These are phyloP conservation scores for Aspergillus incahuasiensis DNA, from an alignment of 495 filamentous ascomycete genomes.

Conservation along the genomic window DNA sequence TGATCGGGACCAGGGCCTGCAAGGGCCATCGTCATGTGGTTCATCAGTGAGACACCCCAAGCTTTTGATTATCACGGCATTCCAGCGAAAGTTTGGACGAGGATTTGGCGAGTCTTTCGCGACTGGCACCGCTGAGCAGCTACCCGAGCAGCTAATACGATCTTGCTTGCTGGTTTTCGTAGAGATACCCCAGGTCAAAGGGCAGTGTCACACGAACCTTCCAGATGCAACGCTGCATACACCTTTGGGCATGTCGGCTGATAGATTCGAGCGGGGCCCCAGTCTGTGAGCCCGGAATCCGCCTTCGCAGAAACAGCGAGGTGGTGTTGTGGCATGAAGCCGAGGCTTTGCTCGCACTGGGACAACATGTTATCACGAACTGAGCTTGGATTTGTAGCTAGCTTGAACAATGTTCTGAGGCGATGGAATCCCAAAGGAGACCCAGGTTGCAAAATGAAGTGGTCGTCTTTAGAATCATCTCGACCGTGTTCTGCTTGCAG, in stretches of 20 bases:
- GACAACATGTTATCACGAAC: too few species aligned
- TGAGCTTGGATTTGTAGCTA: too few species aligned
- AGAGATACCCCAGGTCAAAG: neutral
- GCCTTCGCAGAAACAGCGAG: neutral
- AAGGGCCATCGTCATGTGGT: slow-evolving; percentile 1
- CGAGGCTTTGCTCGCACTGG: neutral
- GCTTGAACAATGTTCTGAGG: too few species aligned
- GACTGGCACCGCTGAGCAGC: neutral
- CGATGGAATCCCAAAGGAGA: too few species aligned
- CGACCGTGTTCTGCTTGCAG: neutral
- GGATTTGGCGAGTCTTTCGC: neutral
- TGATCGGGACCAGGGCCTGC: neutral
- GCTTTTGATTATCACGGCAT: neutral
- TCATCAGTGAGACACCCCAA: neutral
- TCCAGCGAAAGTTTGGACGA: slow-evolving; percentile 6
- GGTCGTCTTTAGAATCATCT: too few species aligned
- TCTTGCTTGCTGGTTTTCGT: neutral
- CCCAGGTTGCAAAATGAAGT: too few species aligned
- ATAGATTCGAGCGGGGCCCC: neutral
- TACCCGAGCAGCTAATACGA: too few species aligned
- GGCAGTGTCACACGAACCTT: neutral
- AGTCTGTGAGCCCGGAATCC: neutral
- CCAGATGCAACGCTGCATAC: neutral
- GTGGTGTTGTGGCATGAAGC: neutral
- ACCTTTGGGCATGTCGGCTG: neutral